Conservation (phyloP, 306 rosid species). For the Crataegus laevigata region DNA sequence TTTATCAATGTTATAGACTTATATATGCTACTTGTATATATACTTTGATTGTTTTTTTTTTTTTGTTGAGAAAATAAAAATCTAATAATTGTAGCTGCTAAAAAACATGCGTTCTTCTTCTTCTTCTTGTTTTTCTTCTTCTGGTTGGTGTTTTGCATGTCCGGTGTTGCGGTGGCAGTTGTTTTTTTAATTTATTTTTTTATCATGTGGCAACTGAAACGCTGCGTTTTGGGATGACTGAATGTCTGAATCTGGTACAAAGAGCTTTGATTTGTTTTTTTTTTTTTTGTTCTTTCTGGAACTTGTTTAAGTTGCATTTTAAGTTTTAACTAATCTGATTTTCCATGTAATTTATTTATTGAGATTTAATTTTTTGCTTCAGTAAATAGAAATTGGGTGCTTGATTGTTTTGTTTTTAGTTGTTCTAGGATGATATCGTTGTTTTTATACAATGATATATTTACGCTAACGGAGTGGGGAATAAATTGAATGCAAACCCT, state of each 20-base stretch:
- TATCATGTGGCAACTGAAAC: background rate
- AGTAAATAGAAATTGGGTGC: background rate
- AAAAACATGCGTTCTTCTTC: background rate
- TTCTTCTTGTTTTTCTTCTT: background rate
- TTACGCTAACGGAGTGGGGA: too few relatives aligned
- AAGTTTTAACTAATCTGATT: background rate
- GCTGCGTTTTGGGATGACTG: background rate
- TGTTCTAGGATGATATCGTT: too few relatives aligned
- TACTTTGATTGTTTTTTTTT: background rate
- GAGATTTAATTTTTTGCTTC: background rate
- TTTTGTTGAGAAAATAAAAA: too few relatives aligned
- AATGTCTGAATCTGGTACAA: background rate
- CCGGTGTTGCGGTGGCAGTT: background rate
- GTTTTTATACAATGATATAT: too few relatives aligned
- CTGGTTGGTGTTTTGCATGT: background rate
- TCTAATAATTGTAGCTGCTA: background rate
- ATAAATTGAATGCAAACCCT: too few relatives aligned
- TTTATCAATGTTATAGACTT: too few relatives aligned
- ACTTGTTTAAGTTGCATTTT: too few relatives aligned
- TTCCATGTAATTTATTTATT: background rate
- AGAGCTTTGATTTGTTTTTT: background rate
- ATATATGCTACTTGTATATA: background rate
- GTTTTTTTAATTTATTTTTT: too few relatives aligned
- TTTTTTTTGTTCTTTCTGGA: background rate
- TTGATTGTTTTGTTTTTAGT: background rate